These are phyloP conservation scores for Nyctanthes arbortristis DNA, from an alignment of 257 asterid species.

Conservation along the genomic window DNA sequence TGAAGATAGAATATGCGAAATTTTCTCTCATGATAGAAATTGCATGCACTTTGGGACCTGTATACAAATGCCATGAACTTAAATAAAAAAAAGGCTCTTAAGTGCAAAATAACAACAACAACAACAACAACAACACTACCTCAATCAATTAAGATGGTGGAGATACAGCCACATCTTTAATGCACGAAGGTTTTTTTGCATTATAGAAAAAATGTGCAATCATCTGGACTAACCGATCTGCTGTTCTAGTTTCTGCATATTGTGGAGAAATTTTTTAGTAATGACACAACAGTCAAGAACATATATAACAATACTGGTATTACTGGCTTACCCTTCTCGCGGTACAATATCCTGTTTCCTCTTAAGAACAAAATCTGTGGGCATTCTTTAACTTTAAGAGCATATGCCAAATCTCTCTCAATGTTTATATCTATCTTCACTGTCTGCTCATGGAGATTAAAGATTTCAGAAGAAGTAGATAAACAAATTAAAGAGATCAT, in stretches of 20 bases:
- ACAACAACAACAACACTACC: slow-evolving; percentile 34
- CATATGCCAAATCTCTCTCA: slow-evolving; percentile 90
- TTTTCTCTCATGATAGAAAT: too few species aligned
- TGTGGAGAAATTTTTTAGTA: slow-evolving; percentile 14
- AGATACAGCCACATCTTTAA: slow-evolving; percentile 41
- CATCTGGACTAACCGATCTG: slow-evolving; percentile 88
- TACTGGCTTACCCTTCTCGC: slow-evolving; percentile 67
- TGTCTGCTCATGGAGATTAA: slow-evolving; percentile 47
- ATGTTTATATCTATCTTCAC: slow-evolving; percentile 87
- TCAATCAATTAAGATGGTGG: slow-evolving; percentile 27
- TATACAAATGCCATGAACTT: too few species aligned
- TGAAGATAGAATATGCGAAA: too few species aligned
- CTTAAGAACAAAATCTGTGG: slow-evolving; percentile 85
- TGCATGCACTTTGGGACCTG: too few species aligned
- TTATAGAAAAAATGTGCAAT: slow-evolving; percentile 87
- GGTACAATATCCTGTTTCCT: slow-evolving; percentile 71
- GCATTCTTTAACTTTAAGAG: slow-evolving; percentile 86
- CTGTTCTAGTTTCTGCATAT: slow-evolving; percentile 60
- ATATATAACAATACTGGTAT: slow-evolving; percentile 2
- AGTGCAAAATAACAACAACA: too few species aligned
- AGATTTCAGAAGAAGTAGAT: neutral
- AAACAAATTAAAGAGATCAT: neutral
- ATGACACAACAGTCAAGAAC: neutral
- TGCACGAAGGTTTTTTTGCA: slow-evolving; percentile 71
- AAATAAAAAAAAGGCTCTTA: too few species aligned